These are phyloP conservation scores for Backusella parvicylindrica DNA, from an alignment of 192 early-diverging fungal species.

Conservation along the genomic window DNA sequence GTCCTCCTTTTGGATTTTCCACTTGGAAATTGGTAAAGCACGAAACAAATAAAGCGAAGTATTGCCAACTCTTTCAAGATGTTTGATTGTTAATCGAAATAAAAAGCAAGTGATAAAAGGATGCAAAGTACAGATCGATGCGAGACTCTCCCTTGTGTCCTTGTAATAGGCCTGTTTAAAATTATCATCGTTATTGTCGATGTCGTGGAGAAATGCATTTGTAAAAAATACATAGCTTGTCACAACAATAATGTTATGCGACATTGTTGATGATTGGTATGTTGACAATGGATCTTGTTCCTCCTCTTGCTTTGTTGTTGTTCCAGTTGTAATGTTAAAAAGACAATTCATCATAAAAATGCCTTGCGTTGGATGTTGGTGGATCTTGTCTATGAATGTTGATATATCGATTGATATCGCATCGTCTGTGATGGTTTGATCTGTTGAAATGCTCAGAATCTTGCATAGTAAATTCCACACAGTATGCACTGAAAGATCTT, in stretches of 20 bases:
- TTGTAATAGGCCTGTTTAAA: constrained; percentile 37
- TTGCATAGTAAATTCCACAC: constrained; percentile 17
- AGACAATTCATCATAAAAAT: constrained; percentile 40
- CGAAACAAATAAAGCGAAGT: constrained; percentile 46
- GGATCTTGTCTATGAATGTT: not conserved
- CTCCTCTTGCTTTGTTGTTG: not conserved
- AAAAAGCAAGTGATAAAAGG: constrained; percentile 28
- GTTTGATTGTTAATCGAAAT: constrained; percentile 26
- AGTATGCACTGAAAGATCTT: constrained; percentile 15
- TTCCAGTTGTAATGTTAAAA: constrained; percentile 25
- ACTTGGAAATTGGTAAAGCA: constrained; percentile 36
- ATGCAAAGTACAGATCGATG: constrained; percentile 33
- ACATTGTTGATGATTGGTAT: not conserved
- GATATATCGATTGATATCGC: not conserved
- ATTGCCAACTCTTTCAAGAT: constrained; percentile 33
- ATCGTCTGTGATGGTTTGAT: not conserved
- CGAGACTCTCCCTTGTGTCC: constrained; percentile 36
- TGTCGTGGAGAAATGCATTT: constrained; percentile 30
- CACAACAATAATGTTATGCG: constrained; percentile 15
- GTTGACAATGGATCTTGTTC: not conserved
- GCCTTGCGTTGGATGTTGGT: constrained; percentile 30
- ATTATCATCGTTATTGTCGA: constrained; percentile 15
- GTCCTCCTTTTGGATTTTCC: constrained; percentile 31
- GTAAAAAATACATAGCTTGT: constrained; percentile 32
- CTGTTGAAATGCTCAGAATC: not conserved